Base-by-base conservation (phyloP, 108 stramenopile species). In the Cyclostephanos invisitatus region DNA sequence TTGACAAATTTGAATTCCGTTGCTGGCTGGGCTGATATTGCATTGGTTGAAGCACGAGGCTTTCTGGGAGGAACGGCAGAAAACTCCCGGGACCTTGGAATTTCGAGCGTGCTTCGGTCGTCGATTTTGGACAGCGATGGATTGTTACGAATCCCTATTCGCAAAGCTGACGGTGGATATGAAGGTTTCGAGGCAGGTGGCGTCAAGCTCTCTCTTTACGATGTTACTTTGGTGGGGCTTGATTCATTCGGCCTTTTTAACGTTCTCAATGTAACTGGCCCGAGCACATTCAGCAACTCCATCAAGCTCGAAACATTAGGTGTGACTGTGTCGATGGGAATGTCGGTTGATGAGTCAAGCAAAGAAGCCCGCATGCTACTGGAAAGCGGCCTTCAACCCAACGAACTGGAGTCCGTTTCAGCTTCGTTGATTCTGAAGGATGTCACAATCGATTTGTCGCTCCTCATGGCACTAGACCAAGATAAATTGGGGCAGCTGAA, bases 381-480 rank as follows among this genome's bases (percentile, higher is more conserved):
- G 15, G 65, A 56, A 61, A 21, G 49, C 0, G 49, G 74, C 21
- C 38, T 57, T n/a, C 58, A 42, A 42, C 28, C 22, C 68, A 72
- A 65, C 21, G 70, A 68, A 53, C 22, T 60, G n/a, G 83, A 78
- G 64, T 73, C 48, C 7, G 42, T 88, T 11, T 82, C 74, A 11
- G 53, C 86, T 1, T 74, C 86, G 20, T 59, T 84, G 56, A 70
- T 62, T 15, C 54, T 87, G 8, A 72, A 70, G 47, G 78, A 84
- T 24, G 47, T 91, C 24, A 80, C 83, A 28, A 44, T 87, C 18
- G 74, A 73, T 53, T 21, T 77, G 11, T 72, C 85, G 7, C 44
- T 87, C n/a, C 58, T 87, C 9, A 17, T 89, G 67, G 91, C 87
- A 6, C 49, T 92, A 27, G 86, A 90, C 60, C 70, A 73, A 75